Conservation (phyloP, 1,284 basidiomycete genomes). For the Pseudozyma tsukubaensis region DNA sequence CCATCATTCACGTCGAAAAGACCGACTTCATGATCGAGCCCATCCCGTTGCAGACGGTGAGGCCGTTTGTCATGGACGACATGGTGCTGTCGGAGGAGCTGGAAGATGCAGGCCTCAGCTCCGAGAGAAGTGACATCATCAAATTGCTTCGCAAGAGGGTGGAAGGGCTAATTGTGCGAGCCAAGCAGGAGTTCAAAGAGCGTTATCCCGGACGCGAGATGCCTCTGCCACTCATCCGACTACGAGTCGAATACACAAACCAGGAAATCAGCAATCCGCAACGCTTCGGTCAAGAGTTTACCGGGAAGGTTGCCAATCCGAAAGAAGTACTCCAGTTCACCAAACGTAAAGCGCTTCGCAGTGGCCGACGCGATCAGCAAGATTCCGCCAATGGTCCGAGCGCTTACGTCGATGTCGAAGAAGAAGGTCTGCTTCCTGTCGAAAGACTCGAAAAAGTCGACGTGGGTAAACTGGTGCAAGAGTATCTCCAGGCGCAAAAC, state of each 20-base stretch:
- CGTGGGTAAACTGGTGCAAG: slow-evolving; percentile 58
- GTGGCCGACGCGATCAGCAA: slow-evolving; percentile 20
- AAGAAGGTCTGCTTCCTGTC: slow-evolving; percentile 46
- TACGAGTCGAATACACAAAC: slow-evolving; percentile 72
- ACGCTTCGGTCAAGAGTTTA: slow-evolving; percentile 95
- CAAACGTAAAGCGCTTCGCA: slow-evolving; percentile 74
- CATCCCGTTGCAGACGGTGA: slow-evolving; percentile 86
- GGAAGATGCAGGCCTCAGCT: slow-evolving; percentile 36
- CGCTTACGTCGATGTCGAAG: slow-evolving; percentile 44
- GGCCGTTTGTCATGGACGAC: slow-evolving; percentile 94
- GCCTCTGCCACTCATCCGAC: slow-evolving; percentile 82
- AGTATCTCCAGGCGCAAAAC: slow-evolving; percentile 58
- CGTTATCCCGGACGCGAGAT: slow-evolving; percentile 70
- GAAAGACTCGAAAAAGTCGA: slow-evolving; percentile 61
- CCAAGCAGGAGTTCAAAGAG: slow-evolving; percentile 81
- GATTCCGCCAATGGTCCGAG: slow-evolving; percentile 14
- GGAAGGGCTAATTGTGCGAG: slow-evolving; percentile 77
- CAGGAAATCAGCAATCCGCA: slow-evolving; percentile 78
- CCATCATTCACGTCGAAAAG: slow-evolving; percentile 73
- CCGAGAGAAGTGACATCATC: slow-evolving; percentile 51
- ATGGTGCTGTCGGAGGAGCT: slow-evolving; percentile 77
- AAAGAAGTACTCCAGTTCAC: slow-evolving; percentile 91
- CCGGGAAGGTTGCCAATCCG: slow-evolving; percentile 90
- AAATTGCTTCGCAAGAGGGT: slow-evolving; percentile 55
- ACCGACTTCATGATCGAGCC: slow-evolving; percentile 88